Conservation (phyloP, 331 rosid genomes). For the Acacia concinna region DNA sequence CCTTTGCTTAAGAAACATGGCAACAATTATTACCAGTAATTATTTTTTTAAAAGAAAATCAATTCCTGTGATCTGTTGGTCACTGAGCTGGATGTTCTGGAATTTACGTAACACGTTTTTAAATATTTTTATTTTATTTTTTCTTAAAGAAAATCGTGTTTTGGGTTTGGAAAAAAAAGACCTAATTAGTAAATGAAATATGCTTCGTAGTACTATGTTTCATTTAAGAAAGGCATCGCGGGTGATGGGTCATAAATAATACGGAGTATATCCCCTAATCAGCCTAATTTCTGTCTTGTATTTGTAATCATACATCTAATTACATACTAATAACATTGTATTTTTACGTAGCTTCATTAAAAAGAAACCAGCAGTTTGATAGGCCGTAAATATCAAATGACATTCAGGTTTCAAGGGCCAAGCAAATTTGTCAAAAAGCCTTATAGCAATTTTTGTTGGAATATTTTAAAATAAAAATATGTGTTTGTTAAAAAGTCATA, state of each 20-base stretch:
- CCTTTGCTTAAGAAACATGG: neutral
- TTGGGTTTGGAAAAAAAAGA: neutral
- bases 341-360: neutral
- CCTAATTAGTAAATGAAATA: neutral
- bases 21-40: neutral
- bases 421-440: no score
- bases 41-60: neutral
- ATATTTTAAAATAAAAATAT: no score
- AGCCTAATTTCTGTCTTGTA: neutral
- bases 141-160: neutral
- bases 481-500: no score
- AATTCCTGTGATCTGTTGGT: neutral
- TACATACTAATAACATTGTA: neutral
- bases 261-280: fast-evolving
- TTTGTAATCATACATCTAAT: neutral
- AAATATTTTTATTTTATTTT: neutral
- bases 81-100: neutral
- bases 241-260: neutral
- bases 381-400: neutral
- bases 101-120: neutral
- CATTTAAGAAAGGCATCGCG: neutral
- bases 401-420: no score
- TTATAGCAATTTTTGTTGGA: no score
- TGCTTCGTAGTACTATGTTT: neutral
- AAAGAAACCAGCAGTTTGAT: no score